Evolutionary conservation across 306 rosid species (phyloP).

Genomic region (Glycine latifolia): DNA sequence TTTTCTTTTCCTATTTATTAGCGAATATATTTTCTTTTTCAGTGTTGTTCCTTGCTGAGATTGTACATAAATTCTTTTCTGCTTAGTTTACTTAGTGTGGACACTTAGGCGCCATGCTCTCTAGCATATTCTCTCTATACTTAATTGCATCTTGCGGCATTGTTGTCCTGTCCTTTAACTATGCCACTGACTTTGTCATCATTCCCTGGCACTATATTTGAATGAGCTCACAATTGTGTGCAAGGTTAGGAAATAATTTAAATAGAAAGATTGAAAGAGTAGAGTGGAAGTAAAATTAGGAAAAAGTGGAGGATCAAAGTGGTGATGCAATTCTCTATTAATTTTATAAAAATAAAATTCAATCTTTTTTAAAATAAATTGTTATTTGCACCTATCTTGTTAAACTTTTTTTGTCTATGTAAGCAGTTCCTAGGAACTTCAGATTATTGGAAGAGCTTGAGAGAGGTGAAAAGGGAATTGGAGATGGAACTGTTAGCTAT

Average conservation of each 20-base stretch:
- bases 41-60: slow-evolving; percentile 75
- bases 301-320: neutral
- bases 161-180: slow-evolving; percentile 1
- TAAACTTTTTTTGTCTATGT: slow-evolving; percentile 20
- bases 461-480: slow-evolving; percentile 98
- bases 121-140: neutral
- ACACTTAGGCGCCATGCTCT: neutral
- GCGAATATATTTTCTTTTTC: slow-evolving; percentile 50
- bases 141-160: neutral
- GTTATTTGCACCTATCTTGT: slow-evolving; percentile 22
- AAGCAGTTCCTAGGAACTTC: slow-evolving; percentile 93
- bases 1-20: neutral
- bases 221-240: slow-evolving; percentile 2
- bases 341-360: neutral
- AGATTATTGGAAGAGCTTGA: slow-evolving; percentile 98
- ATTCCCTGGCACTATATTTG: slow-evolving; percentile 18
- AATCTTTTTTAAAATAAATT: neutral
- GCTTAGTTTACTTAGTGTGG: slow-evolving; percentile 9
- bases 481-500: slow-evolving; percentile 99
- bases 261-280: neutral
- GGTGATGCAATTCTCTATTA: neutral
- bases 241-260: neutral
- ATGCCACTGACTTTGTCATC: slow-evolving; percentile 3
- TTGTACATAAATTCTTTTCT: slow-evolving; percentile 60
- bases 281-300: slow-evolving; percentile 14